These are phyloP conservation scores for Lasiodiplodia sp. DNA, from an alignment of 2,329 filamentous ascomycete species.

Conservation along the genomic window DNA sequence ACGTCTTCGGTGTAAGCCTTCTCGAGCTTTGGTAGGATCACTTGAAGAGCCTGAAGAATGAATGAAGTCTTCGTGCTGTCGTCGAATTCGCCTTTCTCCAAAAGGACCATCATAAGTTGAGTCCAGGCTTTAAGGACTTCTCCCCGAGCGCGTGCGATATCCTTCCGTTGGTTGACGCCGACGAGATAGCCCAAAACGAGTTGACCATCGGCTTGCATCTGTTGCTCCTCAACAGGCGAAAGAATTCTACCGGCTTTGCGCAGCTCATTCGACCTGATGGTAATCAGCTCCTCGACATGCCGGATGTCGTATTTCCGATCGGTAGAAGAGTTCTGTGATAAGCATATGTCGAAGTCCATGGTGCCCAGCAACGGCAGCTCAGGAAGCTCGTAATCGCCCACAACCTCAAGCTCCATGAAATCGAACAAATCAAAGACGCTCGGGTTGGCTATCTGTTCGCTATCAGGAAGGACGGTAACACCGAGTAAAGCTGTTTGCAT, in stretches of 20 bases:
- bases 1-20: slow-evolving; percentile 73
- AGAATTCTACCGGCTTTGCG: slow-evolving; percentile 50
- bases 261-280: slow-evolving; percentile 71
- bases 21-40: slow-evolving; percentile 88
- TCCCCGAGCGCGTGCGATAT: slow-evolving; percentile 64
- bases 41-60: slow-evolving; percentile 84
- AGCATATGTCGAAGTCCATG: slow-evolving; percentile 71
- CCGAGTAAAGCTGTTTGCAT: slow-evolving; percentile 75
- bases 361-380: slow-evolving; percentile 67
- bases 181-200: slow-evolving; percentile 15
- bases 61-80: slow-evolving; percentile 76
- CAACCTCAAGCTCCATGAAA: slow-evolving; percentile 75
- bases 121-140: slow-evolving; percentile 83
- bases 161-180: slow-evolving; percentile 44
- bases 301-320: slow-evolving; percentile 70
- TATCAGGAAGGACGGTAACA: slow-evolving; percentile 70
- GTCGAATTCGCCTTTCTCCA: slow-evolving; percentile 82
- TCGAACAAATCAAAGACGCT: slow-evolving; percentile 94
- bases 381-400: slow-evolving; percentile 57
- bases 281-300: slow-evolving; percentile 76
- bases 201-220: slow-evolving; percentile 62
- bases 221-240: slow-evolving; percentile 40
- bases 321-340: slow-evolving; percentile 23
- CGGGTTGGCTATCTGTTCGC: slow-evolving; percentile 70
- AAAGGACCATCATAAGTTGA: slow-evolving; percentile 81